These are phyloP conservation scores for Nemania bipapillata DNA, from an alignment of 2,329 filamentous ascomycete species.

Conservation along the genomic window DNA sequence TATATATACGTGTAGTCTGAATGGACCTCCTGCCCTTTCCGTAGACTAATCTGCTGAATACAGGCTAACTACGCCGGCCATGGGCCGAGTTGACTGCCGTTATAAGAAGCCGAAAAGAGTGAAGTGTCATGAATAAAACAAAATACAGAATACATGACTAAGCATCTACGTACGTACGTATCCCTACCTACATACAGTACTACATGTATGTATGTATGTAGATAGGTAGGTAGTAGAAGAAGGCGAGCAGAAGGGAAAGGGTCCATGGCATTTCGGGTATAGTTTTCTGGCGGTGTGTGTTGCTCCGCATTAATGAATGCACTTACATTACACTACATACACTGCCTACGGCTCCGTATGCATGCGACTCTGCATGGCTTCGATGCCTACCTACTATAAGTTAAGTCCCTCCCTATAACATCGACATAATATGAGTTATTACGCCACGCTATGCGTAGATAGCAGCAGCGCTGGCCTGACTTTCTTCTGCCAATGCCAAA, in stretches of 20 bases:
- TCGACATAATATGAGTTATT: constrained; percentile 11
- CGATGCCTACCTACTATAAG: not conserved
- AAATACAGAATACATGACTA: no score
- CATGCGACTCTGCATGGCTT: constrained; percentile 22
- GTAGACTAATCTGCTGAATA: no score
- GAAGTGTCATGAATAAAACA: not conserved
- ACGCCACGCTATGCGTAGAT: not conserved
- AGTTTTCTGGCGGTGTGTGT: constrained; percentile 30
- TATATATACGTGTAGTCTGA: no score
- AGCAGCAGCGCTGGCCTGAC: not conserved
- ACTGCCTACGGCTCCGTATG: constrained; percentile 16
- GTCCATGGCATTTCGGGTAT: not conserved
- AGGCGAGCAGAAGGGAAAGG: not conserved
- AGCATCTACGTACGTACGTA: no score
- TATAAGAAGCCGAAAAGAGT: not conserved
- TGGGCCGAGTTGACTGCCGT: not conserved
- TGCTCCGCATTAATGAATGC: constrained; percentile 31
- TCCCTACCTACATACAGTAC: not conserved
- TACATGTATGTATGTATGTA: not conserved
- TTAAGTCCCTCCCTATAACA: not conserved
- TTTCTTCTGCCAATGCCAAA: constrained; percentile 8
- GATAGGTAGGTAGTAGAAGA: not conserved
- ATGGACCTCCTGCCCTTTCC: no score
- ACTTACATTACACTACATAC: not conserved
- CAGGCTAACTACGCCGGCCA: not conserved